Conservation (phyloP, 139 green algal genomes). For the Closterium sp. region DNA sequence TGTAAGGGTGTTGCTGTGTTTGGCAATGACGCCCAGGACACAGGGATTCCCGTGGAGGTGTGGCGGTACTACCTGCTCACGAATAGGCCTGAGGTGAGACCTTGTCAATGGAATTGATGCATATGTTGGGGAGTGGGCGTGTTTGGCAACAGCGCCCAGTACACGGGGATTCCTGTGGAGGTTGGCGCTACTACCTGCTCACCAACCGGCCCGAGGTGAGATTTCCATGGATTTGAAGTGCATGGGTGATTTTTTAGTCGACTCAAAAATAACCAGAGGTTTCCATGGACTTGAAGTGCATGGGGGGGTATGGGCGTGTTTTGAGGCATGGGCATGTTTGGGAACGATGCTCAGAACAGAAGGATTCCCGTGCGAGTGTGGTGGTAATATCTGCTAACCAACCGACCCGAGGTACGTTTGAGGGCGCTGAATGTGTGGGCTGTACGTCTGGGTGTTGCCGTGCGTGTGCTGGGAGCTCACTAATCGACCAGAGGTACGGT, state of each 20-base stretch:
- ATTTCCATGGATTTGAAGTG: background rate
- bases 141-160: constrained; percentile 89
- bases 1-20: constrained; percentile 67
- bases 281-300: background rate
- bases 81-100: constrained; percentile 72
- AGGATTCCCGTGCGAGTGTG: constrained; percentile 80
- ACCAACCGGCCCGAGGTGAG: constrained; percentile 74
- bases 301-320: constrained; percentile 88
- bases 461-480: too few relatives aligned
- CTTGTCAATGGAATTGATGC: background rate
- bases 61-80: constrained; percentile 95
- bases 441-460: too few relatives aligned
- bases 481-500: too few relatives aligned
- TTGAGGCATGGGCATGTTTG: constrained; percentile 89
- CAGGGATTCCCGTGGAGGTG: constrained; percentile 74
- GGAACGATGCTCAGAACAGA: constrained; percentile 84
- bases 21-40: constrained; percentile 86
- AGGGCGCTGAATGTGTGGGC: too few relatives aligned
- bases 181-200: constrained; percentile 98
- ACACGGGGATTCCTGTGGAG: constrained; percentile 77
- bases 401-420: constrained; percentile 70
- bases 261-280: background rate
- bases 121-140: constrained; percentile 64
- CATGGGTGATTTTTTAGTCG: background rate
- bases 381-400: constrained; percentile 92